These are phyloP conservation scores for Babesia ovata DNA, from an alignment of 169 alveolate genomes.

Conservation along the genomic window DNA sequence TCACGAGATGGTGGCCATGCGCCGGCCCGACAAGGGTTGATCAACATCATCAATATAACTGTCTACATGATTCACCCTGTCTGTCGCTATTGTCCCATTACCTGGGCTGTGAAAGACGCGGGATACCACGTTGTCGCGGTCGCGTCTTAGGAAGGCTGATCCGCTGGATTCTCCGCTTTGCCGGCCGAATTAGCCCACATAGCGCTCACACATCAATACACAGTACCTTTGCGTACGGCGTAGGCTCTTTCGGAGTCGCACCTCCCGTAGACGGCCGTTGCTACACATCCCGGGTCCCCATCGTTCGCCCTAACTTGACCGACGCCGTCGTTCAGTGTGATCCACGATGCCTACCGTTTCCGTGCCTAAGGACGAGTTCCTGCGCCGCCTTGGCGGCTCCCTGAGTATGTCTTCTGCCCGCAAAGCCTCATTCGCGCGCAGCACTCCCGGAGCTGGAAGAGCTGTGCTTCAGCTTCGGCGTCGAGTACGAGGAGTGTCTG, in stretches of 20 bases:
- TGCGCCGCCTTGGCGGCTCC: conserved; percentile 50
- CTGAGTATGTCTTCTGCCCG: conserved; percentile 21
- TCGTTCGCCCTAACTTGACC: neutral
- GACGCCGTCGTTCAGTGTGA: neutral
- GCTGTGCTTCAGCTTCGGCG: conserved; percentile 95
- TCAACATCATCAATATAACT: neutral
- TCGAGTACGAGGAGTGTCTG: conserved; percentile 93
- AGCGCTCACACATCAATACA: neutral
- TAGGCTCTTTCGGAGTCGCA: no score
- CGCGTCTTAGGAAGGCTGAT: no score
- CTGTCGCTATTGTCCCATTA: no score
- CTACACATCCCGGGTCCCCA: conserved; percentile 16
- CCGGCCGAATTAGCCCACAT: neutral
- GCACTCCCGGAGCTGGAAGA: conserved; percentile 90
- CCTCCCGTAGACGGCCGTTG: neutral
- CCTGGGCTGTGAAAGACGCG: no score
- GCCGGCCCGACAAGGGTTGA: conserved; percentile 47
- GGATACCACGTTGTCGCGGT: no score
- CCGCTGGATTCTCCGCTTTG: no score
- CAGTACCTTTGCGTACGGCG: neutral
- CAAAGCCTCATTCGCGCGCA: conserved; percentile 1
- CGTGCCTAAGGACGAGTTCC: conserved; percentile 52
- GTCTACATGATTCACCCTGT: no score
- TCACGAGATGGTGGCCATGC: conserved; percentile 66
- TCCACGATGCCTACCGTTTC: conserved; percentile 59